Conservation (phyloP, 768 basidiomycete species). For the Coprinopsis strossmayeri region DNA sequence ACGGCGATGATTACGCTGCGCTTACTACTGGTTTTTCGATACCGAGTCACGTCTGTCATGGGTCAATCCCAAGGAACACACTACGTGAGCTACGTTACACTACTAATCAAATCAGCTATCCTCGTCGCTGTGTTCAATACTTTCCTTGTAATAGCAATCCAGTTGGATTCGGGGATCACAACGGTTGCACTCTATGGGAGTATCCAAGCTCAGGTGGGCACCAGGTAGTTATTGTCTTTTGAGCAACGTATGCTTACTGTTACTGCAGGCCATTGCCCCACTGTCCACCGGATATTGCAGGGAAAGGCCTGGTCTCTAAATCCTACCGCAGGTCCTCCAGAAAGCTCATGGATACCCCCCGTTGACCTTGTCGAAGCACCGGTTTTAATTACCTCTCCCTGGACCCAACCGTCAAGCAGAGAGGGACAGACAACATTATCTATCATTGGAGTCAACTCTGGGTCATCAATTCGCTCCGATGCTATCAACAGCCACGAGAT, state of each 20-base stretch:
- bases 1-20: conserved; percentile 6
- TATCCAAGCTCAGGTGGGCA: conserved; percentile 6
- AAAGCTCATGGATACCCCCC: too few relatives aligned
- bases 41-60: not conserved
- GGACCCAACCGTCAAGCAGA: too few relatives aligned
- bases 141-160: conserved; percentile 5
- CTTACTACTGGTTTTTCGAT: conserved; percentile 3
- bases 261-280: conserved; percentile 14
- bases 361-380: too few relatives aligned
- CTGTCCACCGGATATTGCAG: conserved; percentile 13
- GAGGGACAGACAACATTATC: too few relatives aligned
- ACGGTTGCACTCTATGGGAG: not conserved
- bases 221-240: not conserved
- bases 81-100: conserved; percentile 4
- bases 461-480: too few relatives aligned
- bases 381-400: too few relatives aligned
- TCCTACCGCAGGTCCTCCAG: too few relatives aligned
- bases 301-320: conserved; percentile 13
- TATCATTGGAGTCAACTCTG: too few relatives aligned
- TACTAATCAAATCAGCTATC: conserved; percentile 8
- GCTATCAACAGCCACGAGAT: too few relatives aligned
- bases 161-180: not conserved
- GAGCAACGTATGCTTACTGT: not conserved
- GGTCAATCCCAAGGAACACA: not conserved
- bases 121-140: conserved; percentile 5